Evolutionary conservation across 2,329 filamentous ascomycete species (phyloP).

Genomic region (Emergomyces orientalis): DNA sequence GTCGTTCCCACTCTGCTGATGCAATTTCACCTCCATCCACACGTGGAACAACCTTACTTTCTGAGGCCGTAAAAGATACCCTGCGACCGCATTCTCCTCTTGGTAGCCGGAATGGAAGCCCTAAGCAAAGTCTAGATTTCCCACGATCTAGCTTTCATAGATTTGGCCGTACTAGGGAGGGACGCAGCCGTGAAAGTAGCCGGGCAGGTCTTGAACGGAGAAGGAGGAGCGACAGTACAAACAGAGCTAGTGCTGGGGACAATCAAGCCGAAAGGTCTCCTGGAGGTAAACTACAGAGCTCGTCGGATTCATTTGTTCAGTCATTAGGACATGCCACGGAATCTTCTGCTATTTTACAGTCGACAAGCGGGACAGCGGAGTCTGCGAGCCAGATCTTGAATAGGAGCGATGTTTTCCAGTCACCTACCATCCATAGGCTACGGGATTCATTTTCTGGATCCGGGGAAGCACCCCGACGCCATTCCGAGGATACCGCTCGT

Average conservation of each 20-base stretch:
- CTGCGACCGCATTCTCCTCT: slow-evolving; percentile 44
- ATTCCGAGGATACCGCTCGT: slow-evolving; percentile 30
- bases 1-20: slow-evolving; percentile 2
- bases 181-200: slow-evolving; percentile 34
- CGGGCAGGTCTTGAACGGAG: slow-evolving; percentile 30
- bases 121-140: background rate
- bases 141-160: slow-evolving; percentile 35
- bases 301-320: slow-evolving; percentile 65
- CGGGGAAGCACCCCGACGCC: slow-evolving; percentile 22
- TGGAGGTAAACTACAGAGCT: slow-evolving; percentile 49
- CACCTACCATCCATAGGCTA: slow-evolving; percentile 53
- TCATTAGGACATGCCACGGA: slow-evolving; percentile 65
- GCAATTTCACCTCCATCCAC: background rate
- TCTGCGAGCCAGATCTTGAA: slow-evolving; percentile 86
- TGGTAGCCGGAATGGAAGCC: slow-evolving; percentile 14
- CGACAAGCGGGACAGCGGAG: slow-evolving; percentile 61
- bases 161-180: slow-evolving; percentile 32
- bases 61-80: slow-evolving; percentile 54
- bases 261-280: slow-evolving; percentile 43
- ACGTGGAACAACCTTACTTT: slow-evolving; percentile 26
- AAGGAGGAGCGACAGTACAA: slow-evolving; percentile 55
- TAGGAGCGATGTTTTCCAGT: slow-evolving; percentile 79
- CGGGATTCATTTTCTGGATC: slow-evolving; percentile 23
- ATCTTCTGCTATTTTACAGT: slow-evolving; percentile 60
- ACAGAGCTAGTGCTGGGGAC: slow-evolving; percentile 45